Evolutionary conservation across 208 protist species (phyloP).

Genomic region (Leishmania martiniquensis): DNA sequence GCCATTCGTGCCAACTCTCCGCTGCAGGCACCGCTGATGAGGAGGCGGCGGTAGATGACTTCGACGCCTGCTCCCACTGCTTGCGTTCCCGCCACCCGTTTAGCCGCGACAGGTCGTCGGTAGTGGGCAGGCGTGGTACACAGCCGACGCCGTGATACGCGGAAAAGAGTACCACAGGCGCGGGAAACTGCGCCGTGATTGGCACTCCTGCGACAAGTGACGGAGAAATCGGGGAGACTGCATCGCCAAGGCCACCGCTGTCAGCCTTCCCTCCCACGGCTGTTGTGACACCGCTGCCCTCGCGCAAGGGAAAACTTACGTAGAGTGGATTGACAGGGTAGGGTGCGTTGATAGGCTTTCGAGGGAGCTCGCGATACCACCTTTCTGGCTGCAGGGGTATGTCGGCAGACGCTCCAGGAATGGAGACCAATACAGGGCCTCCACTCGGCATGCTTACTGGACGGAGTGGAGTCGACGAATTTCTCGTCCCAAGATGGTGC

Average conservation of each 20-base stretch:
- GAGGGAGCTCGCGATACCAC: constrained; percentile 47
- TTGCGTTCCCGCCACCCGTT: constrained; percentile 13
- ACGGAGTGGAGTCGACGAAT: neutral
- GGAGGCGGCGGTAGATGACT: neutral
- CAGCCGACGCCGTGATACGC: constrained; percentile 63
- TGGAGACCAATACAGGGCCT: constrained; percentile 19
- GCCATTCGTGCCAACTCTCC: neutral
- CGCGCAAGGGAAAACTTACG: constrained; percentile 11
- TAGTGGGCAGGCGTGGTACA: constrained; percentile 42
- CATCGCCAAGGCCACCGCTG: neutral
- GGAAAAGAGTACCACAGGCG: constrained; percentile 54
- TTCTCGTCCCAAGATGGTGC: neutral
- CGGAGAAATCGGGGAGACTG: constrained; percentile 4
- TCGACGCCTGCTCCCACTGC: neutral
- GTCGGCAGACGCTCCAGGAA: constrained; percentile 30
- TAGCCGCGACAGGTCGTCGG: constrained; percentile 22
- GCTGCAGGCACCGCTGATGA: neutral
- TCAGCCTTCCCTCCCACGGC: neutral
- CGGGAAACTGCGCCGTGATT: constrained; percentile 57
- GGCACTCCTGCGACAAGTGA: constrained; percentile 7
- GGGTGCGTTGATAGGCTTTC: constrained; percentile 46
- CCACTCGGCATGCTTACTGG: constrained; percentile 16
- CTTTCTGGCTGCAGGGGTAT: constrained; percentile 15
- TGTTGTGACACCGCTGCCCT: neutral
- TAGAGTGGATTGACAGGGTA: constrained; percentile 62